Percentiles rank a stretch among this genome's conserved stretches.
Conservation (phyloP, 176 grass and related monocot species). For the Urochloa ruziziensis region DNA sequence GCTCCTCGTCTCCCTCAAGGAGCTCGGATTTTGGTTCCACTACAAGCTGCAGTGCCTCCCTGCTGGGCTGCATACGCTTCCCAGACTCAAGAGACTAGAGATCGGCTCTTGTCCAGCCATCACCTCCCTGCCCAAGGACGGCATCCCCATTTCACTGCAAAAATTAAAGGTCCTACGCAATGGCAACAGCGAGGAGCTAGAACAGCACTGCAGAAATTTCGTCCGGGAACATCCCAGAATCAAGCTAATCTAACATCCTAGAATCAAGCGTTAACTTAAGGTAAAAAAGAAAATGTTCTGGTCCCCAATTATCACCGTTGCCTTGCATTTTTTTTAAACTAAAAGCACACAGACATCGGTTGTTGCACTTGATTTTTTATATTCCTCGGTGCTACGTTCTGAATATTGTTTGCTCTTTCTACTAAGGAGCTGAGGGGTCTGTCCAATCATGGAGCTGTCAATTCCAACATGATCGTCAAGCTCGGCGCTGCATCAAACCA, state of each 20-base stretch:
- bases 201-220: background rate
- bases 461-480: too few relatives aligned
- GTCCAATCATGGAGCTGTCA: too few relatives aligned
- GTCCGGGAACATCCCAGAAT: background rate
- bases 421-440: too few relatives aligned
- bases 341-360: too few relatives aligned
- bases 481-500: too few relatives aligned
- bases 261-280: too few relatives aligned
- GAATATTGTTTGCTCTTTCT: too few relatives aligned
- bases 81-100: background rate
- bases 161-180: rapidly evolving
- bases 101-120: rapidly evolving
- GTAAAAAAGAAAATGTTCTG: too few relatives aligned
- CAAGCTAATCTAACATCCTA: background rate
- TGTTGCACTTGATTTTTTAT: too few relatives aligned
- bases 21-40: background rate
- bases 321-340: too few relatives aligned
- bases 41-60: background rate
- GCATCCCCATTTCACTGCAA: background rate
- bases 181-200: background rate
- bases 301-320: too few relatives aligned
- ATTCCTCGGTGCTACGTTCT: too few relatives aligned
- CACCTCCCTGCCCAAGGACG: background rate
- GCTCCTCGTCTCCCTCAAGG: background rate
- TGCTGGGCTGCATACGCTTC: background rate